Base-by-base conservation (phyloP, 768 basidiomycete species). In the Hydnum rufescens region DNA sequence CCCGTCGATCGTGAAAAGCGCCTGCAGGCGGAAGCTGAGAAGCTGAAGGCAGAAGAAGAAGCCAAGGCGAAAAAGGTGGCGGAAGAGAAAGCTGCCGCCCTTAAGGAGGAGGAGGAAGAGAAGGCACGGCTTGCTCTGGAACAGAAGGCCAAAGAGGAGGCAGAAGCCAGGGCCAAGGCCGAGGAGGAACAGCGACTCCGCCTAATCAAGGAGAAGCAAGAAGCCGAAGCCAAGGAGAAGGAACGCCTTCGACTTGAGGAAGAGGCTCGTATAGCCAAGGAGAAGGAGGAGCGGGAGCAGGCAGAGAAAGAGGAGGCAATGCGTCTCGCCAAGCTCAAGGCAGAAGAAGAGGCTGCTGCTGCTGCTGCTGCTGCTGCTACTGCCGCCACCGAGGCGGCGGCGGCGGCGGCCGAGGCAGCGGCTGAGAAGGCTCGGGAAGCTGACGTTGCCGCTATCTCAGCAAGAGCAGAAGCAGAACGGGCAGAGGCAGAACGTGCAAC, bases 61-160 rank as follows among this genome's bases (percentile, higher is more conserved):
- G 55, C 51, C 18, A 51, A 55, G 36, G 52, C 57, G 34, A 61
- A 61, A 57, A 59, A 63, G 42, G 60, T 59, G 53, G 63, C 61
- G 52, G 57, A 61, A 42, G 60, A 60, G 55, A 22, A 64, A 63
- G 53, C 32, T 63, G 51, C 60, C 57, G 32, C 36, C 36, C 22
- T 39, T n/a, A 64, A 63, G 31, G 59, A 68, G 42, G 30, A 26
- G 18, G 18, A 3, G 42, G 13, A 18, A 28, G 64, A 54, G 23
- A 43, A 30, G 19, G 53, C 32, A 16, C 36, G 39, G 3, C 5
- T 4, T 3, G 43, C 52, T 44, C 31, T 60, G 39, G 65, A 64
- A 63, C 66, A 61, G 58, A 57, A 56, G 69, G 70, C 56, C 48
- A 69, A 66, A 53, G 66, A 68, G 43, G 54, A 55, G 54, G 26